Conservation (phyloP, 805 yeast genomes). For the Metschnikowia colocasiae region DNA sequence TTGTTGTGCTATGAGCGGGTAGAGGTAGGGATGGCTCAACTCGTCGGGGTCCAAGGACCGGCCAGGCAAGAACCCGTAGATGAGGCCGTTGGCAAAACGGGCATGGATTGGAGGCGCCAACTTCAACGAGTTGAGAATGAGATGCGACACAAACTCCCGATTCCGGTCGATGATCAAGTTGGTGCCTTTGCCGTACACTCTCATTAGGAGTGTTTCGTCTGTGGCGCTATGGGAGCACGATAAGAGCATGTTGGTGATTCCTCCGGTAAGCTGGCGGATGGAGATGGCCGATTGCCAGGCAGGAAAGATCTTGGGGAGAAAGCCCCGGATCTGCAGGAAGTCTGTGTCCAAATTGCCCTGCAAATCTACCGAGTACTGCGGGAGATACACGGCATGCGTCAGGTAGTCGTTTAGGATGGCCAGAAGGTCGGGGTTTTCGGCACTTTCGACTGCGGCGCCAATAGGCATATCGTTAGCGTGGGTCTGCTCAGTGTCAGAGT, state of each 20-base stretch:
- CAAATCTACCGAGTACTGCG: constrained; percentile 40
- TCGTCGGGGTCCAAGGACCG: constrained; percentile 56
- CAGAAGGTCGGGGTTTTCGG: constrained; percentile 4
- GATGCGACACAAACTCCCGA: constrained; percentile 68
- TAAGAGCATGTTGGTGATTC: constrained; percentile 60
- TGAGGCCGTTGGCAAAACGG: constrained; percentile 66
- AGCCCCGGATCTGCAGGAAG: constrained; percentile 33
- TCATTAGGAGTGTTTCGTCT: constrained; percentile 46
- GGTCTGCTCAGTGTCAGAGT: constrained; percentile 1
- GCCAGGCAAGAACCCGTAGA: constrained; percentile 68
- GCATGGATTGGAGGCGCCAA: constrained; percentile 70
- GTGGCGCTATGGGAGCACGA: constrained; percentile 36
- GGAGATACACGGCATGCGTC: constrained; percentile 49
- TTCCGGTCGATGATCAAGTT: constrained; percentile 67
- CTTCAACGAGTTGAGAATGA: constrained; percentile 52
- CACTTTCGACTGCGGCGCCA: constrained; percentile 1
- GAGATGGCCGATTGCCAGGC: constrained; percentile 36
- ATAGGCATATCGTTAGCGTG: constrained; percentile 1
- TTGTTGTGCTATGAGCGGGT: constrained; percentile 58
- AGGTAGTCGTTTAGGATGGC: constrained; percentile 27
- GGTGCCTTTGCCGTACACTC: constrained; percentile 76
- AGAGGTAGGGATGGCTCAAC: constrained; percentile 44
- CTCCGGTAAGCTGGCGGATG: constrained; percentile 52
- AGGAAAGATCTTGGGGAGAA: constrained; percentile 45
- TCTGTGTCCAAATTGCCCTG: constrained; percentile 33